phyloP scores from a whole-genome alignment of 441 rosid genomes.

The Populus hybrid region DNA sequence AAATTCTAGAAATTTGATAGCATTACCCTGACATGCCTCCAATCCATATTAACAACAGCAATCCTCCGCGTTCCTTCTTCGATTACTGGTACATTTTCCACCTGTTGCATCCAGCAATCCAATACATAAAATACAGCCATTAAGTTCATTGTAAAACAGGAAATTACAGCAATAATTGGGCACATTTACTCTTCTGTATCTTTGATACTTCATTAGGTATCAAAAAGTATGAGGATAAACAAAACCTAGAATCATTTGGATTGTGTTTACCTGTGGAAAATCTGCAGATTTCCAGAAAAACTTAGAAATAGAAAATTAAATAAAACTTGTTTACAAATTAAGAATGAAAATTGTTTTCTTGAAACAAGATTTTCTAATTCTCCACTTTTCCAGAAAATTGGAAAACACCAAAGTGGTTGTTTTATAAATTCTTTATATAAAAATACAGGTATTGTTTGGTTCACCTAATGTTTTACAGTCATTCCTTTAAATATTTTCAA shows the following conservation, averaged over 20 bases:
- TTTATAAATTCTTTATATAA: no score
- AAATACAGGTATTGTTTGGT: neutral
- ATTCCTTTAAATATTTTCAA: neutral
- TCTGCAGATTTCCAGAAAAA: neutral
- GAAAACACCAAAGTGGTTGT: neutral
- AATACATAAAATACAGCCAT: neutral
- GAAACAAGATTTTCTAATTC: neutral
- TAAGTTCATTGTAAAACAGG: neutral
- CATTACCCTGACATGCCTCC: slow-evolving; percentile 85
- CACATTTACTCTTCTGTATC: neutral
- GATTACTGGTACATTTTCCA: slow-evolving; percentile 55
- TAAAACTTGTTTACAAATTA: neutral
- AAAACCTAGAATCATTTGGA: neutral
- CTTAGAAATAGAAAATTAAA: no score
- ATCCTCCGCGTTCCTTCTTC: slow-evolving; percentile 81
- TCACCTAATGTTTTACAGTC: neutral
- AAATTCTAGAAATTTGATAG: slow-evolving; percentile 5
- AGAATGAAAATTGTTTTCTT: neutral
- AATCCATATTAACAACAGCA: slow-evolving; percentile 85
- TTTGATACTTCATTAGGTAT: neutral
- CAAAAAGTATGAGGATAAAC: neutral
- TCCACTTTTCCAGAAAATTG: neutral
- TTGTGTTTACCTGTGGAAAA: neutral
- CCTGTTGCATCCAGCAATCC: slow-evolving; percentile 35
- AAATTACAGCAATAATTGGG: neutral